Percentiles rank a stretch among this genome's conserved stretches.
Conservation (phyloP, 768 basidiomycete species). For the Mycena indigotica region DNA sequence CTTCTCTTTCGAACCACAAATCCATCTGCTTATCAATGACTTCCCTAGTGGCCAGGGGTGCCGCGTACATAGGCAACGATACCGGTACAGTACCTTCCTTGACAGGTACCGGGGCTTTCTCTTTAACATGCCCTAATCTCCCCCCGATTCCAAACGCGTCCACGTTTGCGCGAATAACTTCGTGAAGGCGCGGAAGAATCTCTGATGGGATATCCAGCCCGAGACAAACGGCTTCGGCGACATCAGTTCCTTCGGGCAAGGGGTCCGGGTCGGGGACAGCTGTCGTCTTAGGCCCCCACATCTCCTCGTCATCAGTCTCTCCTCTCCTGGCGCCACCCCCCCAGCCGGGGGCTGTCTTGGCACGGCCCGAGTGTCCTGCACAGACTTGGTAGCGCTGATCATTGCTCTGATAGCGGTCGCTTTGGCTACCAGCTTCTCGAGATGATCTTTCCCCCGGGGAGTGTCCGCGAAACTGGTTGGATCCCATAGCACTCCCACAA, state of each 20-base stretch:
- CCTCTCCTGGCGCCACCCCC: not conserved
- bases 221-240: not conserved
- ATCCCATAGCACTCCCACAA: not conserved
- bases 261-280: not conserved
- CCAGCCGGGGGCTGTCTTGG: not conserved
- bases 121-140: conserved; percentile 2
- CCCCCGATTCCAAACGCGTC: conserved; percentile 27
- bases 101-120: conserved; percentile 25
- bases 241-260: not conserved
- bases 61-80: conserved; percentile 19
- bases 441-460: not conserved
- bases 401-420: not conserved
- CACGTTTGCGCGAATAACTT: conserved; percentile 2
- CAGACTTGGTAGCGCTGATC: not conserved
- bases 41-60: conserved; percentile 25
- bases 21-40: conserved; percentile 30
- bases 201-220: not conserved
- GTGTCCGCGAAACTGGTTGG: not conserved
- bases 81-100: conserved; percentile 15
- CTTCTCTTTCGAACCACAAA: conserved; percentile 26
- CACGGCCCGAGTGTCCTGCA: not conserved
- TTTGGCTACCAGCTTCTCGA: not conserved
- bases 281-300: not conserved
- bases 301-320: not conserved
- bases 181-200: not conserved